Base-by-base conservation (phyloP, 345 rosid species). In the Gossypium anomalum region DNA sequence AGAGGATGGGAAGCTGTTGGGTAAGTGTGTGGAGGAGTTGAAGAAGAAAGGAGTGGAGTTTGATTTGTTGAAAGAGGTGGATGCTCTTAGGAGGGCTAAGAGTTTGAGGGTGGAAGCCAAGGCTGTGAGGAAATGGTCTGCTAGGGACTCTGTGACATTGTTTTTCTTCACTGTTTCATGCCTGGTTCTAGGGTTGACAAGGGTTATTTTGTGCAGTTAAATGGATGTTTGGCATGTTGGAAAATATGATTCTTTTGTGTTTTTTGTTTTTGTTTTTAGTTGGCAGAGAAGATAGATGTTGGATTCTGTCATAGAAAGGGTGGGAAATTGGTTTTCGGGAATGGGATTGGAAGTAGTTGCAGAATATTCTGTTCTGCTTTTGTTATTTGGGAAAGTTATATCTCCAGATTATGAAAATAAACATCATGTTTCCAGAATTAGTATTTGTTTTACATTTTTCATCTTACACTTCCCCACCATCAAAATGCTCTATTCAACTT, bases 51-150 rank as follows among this genome's bases (percentile, higher is more conserved):
- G 99, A 0, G 8, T 84, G 16, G 99, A 91, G 60, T 95, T 95
- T 72, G 99, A 95, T 90, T 81, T 95, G 79, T 77, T 95, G 71
- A 95, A 88, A 78, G 97, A 95, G 79, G 99, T 95, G 2, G 99
- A 95, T 60, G 98, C 98, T 3, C 82, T 93, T 27, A 82, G 98
- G 71, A 88, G 98, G 77, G 99, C 99, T 0, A 95, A 95, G 88
- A 95, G 99, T 75, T 76, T 95, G 90, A 76, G 97, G 15, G 88
- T 90, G 10, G 98, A 91, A 60, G 70, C 86, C 0, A 91, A 87
- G 80, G 77, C 70, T 16, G 96, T 95, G 48, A 85, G 76, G 81
- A 91, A 90, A 83, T 95, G 99, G 97, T 91, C 97, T 20, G 78
- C 89, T 0, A 89, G 89, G 62, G 98, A 95, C 70, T 88, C 90